Percentiles rank a stretch among this genome's conserved stretches.
These are phyloP conservation scores for Aegilops sharonensis DNA, from an alignment of 176 grass and related monocot genomes.

Conservation along the genomic window DNA sequence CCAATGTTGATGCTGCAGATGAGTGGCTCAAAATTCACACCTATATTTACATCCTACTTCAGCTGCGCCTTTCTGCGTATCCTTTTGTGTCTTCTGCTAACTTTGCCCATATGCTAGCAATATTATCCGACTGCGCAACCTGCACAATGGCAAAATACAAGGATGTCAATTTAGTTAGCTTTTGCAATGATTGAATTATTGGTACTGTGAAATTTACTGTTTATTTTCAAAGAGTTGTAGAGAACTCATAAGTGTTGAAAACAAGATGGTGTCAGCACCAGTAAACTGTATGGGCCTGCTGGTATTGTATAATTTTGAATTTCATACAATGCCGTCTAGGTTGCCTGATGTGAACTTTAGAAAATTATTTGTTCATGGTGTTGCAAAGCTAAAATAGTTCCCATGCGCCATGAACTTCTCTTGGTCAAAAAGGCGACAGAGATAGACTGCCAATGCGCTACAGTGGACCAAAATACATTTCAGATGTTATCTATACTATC, in stretches of 20 bases:
- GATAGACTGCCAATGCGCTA: background rate
- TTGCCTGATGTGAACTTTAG: background rate
- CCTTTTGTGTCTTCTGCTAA: conserved; percentile 72
- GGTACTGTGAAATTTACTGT: background rate
- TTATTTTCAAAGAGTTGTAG: background rate
- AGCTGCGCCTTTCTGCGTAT: conserved; percentile 33
- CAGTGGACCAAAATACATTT: background rate
- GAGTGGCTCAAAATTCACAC: conserved; percentile 20
- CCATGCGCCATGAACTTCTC: background rate
- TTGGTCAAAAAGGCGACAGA: background rate
- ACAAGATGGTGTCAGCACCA: background rate
- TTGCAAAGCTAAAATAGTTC: conserved; percentile 21
- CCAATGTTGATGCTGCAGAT: conserved; percentile 11
- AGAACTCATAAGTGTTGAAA: background rate
- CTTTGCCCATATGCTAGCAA: conserved; percentile 66
- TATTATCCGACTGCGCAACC: conserved; percentile 63
- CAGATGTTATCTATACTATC: background rate
- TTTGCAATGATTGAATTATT: background rate
- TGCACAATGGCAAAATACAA: conserved; percentile 30
- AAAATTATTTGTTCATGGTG: background rate
- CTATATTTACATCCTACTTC: conserved; percentile 52
- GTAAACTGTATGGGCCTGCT: background rate
- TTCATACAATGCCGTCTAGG: background rate
- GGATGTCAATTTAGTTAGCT: background rate
- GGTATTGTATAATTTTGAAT: background rate